Conservation (phyloP, 163 green algal species). For the Smithsoniella earleae region DNA sequence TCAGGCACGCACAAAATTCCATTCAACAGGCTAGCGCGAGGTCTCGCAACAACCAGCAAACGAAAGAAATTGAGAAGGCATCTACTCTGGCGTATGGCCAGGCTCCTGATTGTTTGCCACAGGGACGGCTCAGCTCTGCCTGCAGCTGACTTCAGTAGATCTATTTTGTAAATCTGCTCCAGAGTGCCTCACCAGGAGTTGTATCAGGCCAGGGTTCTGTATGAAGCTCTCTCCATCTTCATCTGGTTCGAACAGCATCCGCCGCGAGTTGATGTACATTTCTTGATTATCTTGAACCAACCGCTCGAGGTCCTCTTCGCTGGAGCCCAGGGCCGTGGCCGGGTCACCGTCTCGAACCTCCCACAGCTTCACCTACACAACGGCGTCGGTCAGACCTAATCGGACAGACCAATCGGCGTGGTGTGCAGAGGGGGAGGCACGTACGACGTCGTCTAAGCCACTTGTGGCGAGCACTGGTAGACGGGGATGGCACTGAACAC, state of each 20-base stretch:
- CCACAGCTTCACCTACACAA: constrained; percentile 30
- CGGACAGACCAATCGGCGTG: too few relatives aligned
- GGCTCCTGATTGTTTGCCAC: not conserved
- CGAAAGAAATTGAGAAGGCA: too few relatives aligned
- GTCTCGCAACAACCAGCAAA: too few relatives aligned
- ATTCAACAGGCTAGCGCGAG: too few relatives aligned
- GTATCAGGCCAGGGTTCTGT: constrained; percentile 12
- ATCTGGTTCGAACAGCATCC: not conserved
- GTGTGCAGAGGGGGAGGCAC: not conserved
- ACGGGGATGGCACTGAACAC: constrained; percentile 62
- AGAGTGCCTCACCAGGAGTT: not conserved
- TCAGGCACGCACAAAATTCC: too few relatives aligned
- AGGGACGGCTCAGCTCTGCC: not conserved
- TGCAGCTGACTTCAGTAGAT: constrained; percentile 1
- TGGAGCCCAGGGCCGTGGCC: not conserved
- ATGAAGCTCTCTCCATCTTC: not conserved
- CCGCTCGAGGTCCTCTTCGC: not conserved
- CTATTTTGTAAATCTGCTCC: not conserved
- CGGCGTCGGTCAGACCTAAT: too few relatives aligned
- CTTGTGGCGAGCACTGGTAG: constrained; percentile 66
- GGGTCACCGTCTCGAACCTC: constrained; percentile 1
- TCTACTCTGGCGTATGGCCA: too few relatives aligned
- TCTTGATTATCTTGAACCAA: constrained; percentile 24
- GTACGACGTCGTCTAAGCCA: constrained; percentile 69
- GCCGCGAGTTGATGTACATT: not conserved